Percentiles rank a stretch among this genome's conserved stretches.
Evolutionary conservation across 768 basidiomycete genomes (phyloP).

Genomic region (Boletellus ananas): DNA sequence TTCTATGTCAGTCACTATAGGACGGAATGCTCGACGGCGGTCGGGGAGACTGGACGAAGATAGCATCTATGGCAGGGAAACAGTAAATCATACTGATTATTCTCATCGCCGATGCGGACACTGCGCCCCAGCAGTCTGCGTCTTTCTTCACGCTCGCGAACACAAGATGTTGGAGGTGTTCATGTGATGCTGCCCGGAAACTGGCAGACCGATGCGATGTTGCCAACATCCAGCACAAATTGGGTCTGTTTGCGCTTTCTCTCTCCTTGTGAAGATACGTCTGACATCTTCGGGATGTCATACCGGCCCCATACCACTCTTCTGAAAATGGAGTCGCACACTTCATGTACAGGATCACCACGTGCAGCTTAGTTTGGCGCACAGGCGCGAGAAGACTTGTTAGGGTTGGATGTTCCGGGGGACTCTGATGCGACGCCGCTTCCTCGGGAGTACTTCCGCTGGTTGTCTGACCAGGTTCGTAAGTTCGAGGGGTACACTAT

Average conservation of each 20-base stretch:
- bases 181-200: conserved; percentile 85
- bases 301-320: conserved; percentile 89
- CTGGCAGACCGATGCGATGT: conserved; percentile 80
- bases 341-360: conserved; percentile 86
- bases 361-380: too few species aligned
- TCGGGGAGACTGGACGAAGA: conserved; percentile 59
- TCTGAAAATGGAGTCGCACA: conserved; percentile 91
- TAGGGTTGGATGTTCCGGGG: conserved; percentile 61
- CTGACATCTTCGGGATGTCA: conserved; percentile 52
- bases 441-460: conserved; percentile 55
- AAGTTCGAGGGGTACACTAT: conserved; percentile 24
- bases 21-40: conserved; percentile 56
- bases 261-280: conserved; percentile 23
- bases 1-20: too few species aligned
- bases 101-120: conserved; percentile 85
- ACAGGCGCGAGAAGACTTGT: conserved; percentile 53
- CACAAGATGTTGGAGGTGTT: conserved; percentile 77
- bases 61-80: conserved; percentile 79
- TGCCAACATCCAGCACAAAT: conserved; percentile 90
- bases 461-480: conserved; percentile 51
- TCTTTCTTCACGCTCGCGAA: too few species aligned
- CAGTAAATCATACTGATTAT: conserved; percentile 72
- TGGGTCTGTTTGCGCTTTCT: conserved; percentile 37
- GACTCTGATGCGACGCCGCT: conserved; percentile 66
- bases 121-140: conserved; percentile 61